Evolutionary conservation across 202 grass and related monocot genomes (phyloP).

Genomic region (Saccharum hybrid): DNA sequence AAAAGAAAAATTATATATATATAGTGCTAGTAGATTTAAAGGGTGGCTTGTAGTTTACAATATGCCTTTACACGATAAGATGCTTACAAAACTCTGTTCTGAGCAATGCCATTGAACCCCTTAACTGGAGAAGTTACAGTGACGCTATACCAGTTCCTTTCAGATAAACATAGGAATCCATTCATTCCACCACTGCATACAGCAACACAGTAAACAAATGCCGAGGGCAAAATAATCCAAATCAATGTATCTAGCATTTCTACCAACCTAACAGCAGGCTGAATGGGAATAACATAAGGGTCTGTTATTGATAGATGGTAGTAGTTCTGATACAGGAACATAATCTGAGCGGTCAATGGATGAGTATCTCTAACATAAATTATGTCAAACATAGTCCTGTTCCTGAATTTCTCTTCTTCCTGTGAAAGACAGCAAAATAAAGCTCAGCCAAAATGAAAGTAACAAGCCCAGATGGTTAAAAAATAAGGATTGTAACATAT

Average conservation of each 20-base stretch:
- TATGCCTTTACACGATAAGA: slow-evolving; percentile 30
- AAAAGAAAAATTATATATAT: slow-evolving; percentile 19
- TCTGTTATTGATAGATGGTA: slow-evolving; percentile 54
- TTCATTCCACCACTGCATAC: slow-evolving; percentile 86
- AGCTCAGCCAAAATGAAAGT: slow-evolving; percentile 32
- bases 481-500: slow-evolving; percentile 46
- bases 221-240: slow-evolving; percentile 44
- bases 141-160: slow-evolving; percentile 64
- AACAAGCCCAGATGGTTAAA: slow-evolving; percentile 29
- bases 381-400: slow-evolving; percentile 85
- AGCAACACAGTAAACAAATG: slow-evolving; percentile 32
- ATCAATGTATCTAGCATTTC: slow-evolving; percentile 40
- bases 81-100: slow-evolving; percentile 97
- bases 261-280: slow-evolving; percentile 73
- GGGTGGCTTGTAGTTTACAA: slow-evolving; percentile 20
- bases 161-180: slow-evolving; percentile 88
- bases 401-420: slow-evolving; percentile 94
- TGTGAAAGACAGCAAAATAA: slow-evolving; percentile 50
- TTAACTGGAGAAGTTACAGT: slow-evolving; percentile 68
- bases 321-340: slow-evolving; percentile 68
- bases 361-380: slow-evolving; percentile 80
- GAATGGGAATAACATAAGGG: slow-evolving; percentile 70
- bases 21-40: slow-evolving; percentile 36
- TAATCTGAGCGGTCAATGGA: slow-evolving; percentile 68
- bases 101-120: slow-evolving; percentile 65